Conservation (phyloP, 495 filamentous ascomycete species). For the Penicillium canariense region DNA sequence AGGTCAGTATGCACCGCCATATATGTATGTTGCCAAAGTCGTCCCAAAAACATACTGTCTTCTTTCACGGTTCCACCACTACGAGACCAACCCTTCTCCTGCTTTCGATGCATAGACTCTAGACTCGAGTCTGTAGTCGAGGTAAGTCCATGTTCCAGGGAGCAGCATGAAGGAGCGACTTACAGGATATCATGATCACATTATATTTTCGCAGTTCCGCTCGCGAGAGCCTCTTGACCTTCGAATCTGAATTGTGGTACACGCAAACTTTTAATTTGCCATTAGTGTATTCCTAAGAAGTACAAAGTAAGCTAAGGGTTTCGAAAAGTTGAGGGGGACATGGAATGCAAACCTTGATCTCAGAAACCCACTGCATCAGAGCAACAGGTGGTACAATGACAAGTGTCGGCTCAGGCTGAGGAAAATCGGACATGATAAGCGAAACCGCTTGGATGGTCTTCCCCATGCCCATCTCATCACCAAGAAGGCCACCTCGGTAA, state of each 20-base stretch:
- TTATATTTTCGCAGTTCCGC: slow-evolving; percentile 78
- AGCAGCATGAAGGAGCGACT: background rate
- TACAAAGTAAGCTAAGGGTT: background rate
- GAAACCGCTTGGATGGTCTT: slow-evolving; percentile 98
- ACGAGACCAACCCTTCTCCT: slow-evolving; percentile 85
- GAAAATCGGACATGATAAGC: slow-evolving; percentile 95
- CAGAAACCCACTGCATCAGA: slow-evolving; percentile 93
- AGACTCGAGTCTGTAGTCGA: slow-evolving; percentile 66
- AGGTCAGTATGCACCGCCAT: background rate
- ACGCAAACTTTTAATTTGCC: slow-evolving; percentile 85
- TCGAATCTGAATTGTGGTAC: slow-evolving; percentile 81
- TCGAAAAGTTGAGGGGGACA: background rate
- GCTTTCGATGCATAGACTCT: slow-evolving; percentile 87
- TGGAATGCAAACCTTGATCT: slow-evolving; percentile 60
- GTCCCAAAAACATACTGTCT: slow-evolving; percentile 52
- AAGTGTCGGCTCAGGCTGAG: slow-evolving; percentile 74
- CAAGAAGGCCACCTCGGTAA: slow-evolving; percentile 85
- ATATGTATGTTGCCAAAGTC: slow-evolving; percentile 1
- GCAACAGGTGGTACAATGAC: slow-evolving; percentile 94
- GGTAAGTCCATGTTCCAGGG: slow-evolving; percentile 14
- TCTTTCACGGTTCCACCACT: slow-evolving; percentile 74
- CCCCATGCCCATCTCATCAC: slow-evolving; percentile 97
- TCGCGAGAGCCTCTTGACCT: slow-evolving; percentile 68
- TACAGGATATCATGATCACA: slow-evolving; percentile 91
- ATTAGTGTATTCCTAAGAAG: slow-evolving; percentile 69